Base-by-base conservation (phyloP, 192 early-diverging fungal species). In the Podila epigama region DNA sequence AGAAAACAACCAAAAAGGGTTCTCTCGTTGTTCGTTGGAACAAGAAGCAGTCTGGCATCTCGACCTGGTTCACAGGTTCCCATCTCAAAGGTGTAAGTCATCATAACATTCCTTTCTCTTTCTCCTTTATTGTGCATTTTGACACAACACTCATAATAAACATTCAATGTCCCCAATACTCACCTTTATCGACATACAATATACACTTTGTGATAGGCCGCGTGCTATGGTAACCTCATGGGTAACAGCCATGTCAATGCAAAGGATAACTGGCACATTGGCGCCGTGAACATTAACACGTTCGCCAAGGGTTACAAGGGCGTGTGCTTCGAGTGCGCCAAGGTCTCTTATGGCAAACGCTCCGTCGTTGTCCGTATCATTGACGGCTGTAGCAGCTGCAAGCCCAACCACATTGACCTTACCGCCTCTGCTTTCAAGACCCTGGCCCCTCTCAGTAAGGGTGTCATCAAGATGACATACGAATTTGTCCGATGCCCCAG, bases 271-370 rank as follows among this genome's bases (percentile, higher is more conserved):
- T 77, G 73, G 73, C 61, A 68, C 61, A 77, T 77, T 53, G 73
- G 55, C 12, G 73, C 73, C 27, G 73, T 77, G 51, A 59, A 63
- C 60, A 77, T 77, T 65, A 20, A 5, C 1, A 31, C 5, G 27
- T 77, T 64, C 56, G 57, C 41, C 52, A 51, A 48, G 34, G 60
- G 65, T 11, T 36, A 64, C 13, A 51, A 48, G 40, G 7, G 60
- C 53, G 73, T 60, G 13, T 77, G 73, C 56, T 77, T 77, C 59
- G 66, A 77, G 56, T 77, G 73, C 59, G 73, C 59, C 56, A 63
- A 59, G 56, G 64, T 77, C 73, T 63, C 66, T 16, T 8, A 10
- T 25, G 50, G 50, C 52, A 25, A 27, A 0, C 60, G 66, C 20
- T 77, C 66, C 2, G 29, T 75, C 35, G 27, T 75, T 10, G 70